A percentile compares a stretch with the other conserved stretches of the same genome.
Evolutionary conservation across 306 rosid genomes (phyloP).

Genomic region (Spatholobus suberectus): DNA sequence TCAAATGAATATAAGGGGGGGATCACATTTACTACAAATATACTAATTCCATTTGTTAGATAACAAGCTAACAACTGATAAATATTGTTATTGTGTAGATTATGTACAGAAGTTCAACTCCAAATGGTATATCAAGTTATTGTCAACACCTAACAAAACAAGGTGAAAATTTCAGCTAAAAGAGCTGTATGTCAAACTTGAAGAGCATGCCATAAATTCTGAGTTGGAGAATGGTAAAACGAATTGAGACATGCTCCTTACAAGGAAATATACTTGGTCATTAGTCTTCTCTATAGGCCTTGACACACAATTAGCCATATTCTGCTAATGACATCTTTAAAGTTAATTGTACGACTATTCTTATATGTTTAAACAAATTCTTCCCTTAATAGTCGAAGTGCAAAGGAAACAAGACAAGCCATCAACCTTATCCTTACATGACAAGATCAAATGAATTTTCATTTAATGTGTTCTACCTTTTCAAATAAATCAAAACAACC

Average conservation of each 20-base stretch:
- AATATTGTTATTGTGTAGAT: no score
- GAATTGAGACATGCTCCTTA: background rate
- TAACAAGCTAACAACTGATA: background rate
- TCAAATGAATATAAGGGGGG: no score
- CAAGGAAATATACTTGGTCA: background rate
- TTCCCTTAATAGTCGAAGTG: background rate
- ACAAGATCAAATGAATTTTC: background rate
- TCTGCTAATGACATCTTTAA: background rate
- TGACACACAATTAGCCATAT: no score
- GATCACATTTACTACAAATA: background rate
- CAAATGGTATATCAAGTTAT: background rate
- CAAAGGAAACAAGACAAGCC: background rate
- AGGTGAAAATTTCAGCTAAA: no score
- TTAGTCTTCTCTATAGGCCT: background rate
- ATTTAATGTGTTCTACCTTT: background rate
- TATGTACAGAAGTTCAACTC: background rate
- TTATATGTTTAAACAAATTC: background rate
- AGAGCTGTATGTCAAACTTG: no score
- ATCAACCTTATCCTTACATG: background rate
- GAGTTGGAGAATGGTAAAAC: background rate
- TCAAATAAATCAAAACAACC: constrained; percentile 3
- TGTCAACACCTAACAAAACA: no score
- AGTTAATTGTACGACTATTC: background rate
- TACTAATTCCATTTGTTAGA: background rate
- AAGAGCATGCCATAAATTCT: background rate